Base-by-base conservation (phyloP, 306 rosid species). In the Acacia melanoxylon region DNA sequence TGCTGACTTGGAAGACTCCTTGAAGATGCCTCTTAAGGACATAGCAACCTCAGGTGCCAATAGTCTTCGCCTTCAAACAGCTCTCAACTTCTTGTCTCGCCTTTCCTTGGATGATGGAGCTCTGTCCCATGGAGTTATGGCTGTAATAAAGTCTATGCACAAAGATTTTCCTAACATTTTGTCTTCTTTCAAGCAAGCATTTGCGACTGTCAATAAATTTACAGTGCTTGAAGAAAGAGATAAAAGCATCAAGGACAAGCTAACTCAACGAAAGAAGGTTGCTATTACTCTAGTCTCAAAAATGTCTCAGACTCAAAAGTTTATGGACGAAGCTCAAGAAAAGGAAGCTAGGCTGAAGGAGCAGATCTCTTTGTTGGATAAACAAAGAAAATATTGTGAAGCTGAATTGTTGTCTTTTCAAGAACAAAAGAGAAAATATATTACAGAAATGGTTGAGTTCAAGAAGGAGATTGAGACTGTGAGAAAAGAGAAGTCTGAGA, bases 121-220 rank as follows among this genome's bases (percentile, higher is more conserved):
- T 51, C 58, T 51, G 2, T 17, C 58, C 9, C 8, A 51, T 51
- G 58, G 19, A 51, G 6, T 51, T 51, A 51, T 51, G 58, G 8
- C n/a, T 5, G 0, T 51, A 51, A 54, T 86, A 33, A 67, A 75
- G 33, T 70, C 76, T 19, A 8, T 63, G 63, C 82, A 41, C 51
- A n/a, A 41, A 70, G 74, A 83, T 19, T 62, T 82, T 1, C 82
- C 79, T 8, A 79, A 16, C 69, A 71, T 86, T 67, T 19, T 82
- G 35, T 54, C 11, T 58, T 79, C 82, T 41, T 86, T 82, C 76
- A 79, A 70, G 52, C 51, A 76, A 62, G 77, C 79, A 24, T 63
- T 68, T 74, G 37, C 65, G 24, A 37, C 70, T 24, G 49, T 20
- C 11, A 31, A 79, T 41, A 76, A 70, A 22, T 22, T 63, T 67